phyloP scores from a whole-genome alignment of 768 basidiomycete species.

The Austroboletus festivus region DNA sequence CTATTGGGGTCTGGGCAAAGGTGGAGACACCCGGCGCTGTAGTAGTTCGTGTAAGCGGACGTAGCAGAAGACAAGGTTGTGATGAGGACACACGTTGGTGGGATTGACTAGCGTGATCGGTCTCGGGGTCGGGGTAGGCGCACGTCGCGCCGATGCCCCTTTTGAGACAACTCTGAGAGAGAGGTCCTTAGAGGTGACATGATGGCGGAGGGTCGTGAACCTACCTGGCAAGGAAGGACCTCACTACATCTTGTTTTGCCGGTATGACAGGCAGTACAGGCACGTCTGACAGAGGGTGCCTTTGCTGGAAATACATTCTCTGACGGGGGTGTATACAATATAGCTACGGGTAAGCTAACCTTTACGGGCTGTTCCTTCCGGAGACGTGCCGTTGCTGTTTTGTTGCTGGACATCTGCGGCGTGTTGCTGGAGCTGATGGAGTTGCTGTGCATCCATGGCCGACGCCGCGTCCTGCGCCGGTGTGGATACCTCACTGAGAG shows the following conservation, averaged over 20 bases:
- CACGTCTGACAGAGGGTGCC: constrained; percentile 76
- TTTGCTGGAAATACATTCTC: constrained; percentile 51
- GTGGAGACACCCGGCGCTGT: constrained; percentile 36
- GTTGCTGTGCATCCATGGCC: constrained; percentile 57
- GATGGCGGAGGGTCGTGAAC: constrained; percentile 14
- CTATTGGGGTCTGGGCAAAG: constrained; percentile 37
- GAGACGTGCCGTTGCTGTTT: constrained; percentile 28
- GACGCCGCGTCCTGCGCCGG: constrained; percentile 63
- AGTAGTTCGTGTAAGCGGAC: constrained; percentile 6
- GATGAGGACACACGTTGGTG: constrained; percentile 24
- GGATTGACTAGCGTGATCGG: constrained; percentile 40
- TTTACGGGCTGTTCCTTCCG: constrained; percentile 47
- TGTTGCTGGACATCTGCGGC: constrained; percentile 36
- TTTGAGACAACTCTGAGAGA: constrained; percentile 71
- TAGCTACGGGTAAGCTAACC: constrained; percentile 41
- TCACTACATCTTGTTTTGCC: constrained; percentile 85
- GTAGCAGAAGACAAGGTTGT: not conserved
- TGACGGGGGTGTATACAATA: constrained; percentile 9
- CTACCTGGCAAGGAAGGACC: constrained; percentile 76
- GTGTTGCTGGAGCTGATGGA: constrained; percentile 40
- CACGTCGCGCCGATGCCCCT: constrained; percentile 69
- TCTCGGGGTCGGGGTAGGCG: constrained; percentile 77
- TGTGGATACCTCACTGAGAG: constrained; percentile 66
- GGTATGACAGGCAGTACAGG: constrained; percentile 77
- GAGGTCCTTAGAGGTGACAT: constrained; percentile 1